Conservation (phyloP, 1,284 basidiomycete genomes). For the Ganoderma sinense region DNA sequence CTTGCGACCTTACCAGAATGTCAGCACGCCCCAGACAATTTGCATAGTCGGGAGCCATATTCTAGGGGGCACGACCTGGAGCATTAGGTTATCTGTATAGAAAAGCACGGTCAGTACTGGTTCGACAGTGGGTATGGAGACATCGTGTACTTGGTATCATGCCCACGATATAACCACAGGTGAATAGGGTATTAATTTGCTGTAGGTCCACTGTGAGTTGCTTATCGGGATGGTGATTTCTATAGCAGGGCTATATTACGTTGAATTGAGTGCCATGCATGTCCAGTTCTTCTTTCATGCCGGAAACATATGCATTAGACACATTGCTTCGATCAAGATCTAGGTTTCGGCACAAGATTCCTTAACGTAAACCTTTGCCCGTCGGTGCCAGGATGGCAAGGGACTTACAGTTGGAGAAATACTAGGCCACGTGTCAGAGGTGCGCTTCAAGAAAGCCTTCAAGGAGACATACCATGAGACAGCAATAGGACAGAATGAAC, state of each 20-base stretch:
- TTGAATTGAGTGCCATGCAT: conserved; percentile 79
- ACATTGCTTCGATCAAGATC: conserved; percentile 74
- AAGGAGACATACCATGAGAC: conserved; percentile 61
- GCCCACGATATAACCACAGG: conserved; percentile 74
- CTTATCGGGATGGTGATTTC: not conserved
- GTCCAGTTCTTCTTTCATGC: conserved; percentile 81
- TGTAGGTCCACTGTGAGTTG: conserved; percentile 32
- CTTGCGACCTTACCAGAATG: conserved; percentile 57
- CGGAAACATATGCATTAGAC: conserved; percentile 79
- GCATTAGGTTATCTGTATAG: conserved; percentile 64
- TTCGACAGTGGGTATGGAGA: not conserved
- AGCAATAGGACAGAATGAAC: conserved; percentile 75
- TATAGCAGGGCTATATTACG: conserved; percentile 40
- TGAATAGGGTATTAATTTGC: conserved; percentile 78
- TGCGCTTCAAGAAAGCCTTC: not conserved
- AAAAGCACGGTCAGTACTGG: not conserved
- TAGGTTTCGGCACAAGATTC: conserved; percentile 30
- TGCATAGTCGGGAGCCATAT: conserved; percentile 75
- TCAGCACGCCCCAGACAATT: conserved; percentile 68
- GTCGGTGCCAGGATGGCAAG: not conserved
- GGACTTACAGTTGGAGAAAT: conserved; percentile 68
- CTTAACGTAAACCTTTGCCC: not conserved
- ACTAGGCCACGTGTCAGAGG: conserved; percentile 44
- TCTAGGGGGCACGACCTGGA: conserved; percentile 66
- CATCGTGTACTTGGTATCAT: conserved; percentile 68